These are phyloP conservation scores for Lasiodiplodia sp. DNA, from an alignment of 2,329 filamentous ascomycete species.

Conservation along the genomic window DNA sequence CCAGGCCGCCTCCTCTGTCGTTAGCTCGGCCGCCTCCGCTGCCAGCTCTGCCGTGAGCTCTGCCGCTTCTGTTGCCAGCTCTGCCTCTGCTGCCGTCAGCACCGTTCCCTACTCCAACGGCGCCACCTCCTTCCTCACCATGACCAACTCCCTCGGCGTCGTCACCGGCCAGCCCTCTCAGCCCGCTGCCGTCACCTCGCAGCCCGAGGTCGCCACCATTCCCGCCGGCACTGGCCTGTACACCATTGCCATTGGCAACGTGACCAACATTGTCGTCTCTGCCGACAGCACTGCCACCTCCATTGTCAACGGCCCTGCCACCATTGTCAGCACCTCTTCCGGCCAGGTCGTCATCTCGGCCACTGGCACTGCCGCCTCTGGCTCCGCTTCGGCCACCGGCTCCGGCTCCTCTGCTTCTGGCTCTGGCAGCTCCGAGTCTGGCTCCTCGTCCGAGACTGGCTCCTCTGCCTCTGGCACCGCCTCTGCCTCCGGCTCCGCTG, in stretches of 20 bases:
- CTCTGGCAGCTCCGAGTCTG: conserved; percentile 27
- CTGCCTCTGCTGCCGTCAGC: neutral
- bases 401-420: conserved; percentile 26
- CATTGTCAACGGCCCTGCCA: conserved; percentile 36
- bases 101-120: conserved; percentile 34
- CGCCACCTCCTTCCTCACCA: conserved; percentile 40
- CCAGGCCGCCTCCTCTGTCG: neutral
- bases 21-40: conserved; percentile 11
- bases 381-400: conserved; percentile 26
- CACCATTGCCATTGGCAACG: conserved; percentile 42
- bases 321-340: conserved; percentile 24
- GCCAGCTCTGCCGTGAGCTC: conserved; percentile 8
- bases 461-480: conserved; percentile 31
- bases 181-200: conserved; percentile 36
- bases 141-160: conserved; percentile 46
- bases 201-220: conserved; percentile 41
- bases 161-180: conserved; percentile 43
- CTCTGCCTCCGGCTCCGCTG: conserved; percentile 26
- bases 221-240: conserved; percentile 45
- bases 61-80: neutral
- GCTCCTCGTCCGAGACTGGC: conserved; percentile 8
- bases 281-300: conserved; percentile 43
- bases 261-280: conserved; percentile 42
- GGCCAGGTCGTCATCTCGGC: conserved; percentile 20
- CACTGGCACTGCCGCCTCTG: conserved; percentile 19